Base-by-base conservation (phyloP, 1,284 basidiomycete species). In the Jaminaea rosea region DNA sequence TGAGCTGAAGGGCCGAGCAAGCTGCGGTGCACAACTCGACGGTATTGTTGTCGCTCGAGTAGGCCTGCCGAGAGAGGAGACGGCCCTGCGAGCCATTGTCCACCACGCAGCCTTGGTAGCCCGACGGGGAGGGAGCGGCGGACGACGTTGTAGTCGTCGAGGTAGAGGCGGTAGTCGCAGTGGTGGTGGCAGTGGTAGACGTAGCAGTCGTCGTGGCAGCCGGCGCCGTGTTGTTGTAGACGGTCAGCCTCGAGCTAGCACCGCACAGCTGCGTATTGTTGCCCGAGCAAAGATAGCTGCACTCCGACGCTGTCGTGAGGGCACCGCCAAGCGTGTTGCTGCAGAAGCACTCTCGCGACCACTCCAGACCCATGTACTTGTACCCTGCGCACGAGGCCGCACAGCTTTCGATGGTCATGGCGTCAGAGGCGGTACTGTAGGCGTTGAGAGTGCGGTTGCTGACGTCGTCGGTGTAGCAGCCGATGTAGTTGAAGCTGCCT, bases 331-430 rank as follows among this genome's bases (percentile, higher is more conserved):
- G 24, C 10, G 34, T 32, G 27, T 48, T 62, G 10, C 55, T 60
- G 46, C 67, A 68, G 47, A 59, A 71, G 52, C 80, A 81, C 59
- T 81, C 75, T 7, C 59, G 62, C 48, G 78, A 49, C 60, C 75
- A 81, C 69, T 83, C 82, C 37, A 79, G 67, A 28, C 84, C 83
- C 26, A 82, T 76, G 15, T 82, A 69, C 13, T 77, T 75, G 62
- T 80, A 85, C 13, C 83, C 83, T 44, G 81, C 81, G 68, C 85
- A 86, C 0, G 80, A 80, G 39, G 77, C 68, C 1, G 83, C 82
- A 70, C 84, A 85, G 28, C 75, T 76, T 59, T 82, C 80, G 45
- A 81, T 78, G n/a, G 80, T 81, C 67, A 80, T 77, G n/a, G 75
- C 63, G 13, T 77, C 80, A 1, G 74, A 55, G 6, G 80, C 77